Evolutionary conservation across 2,329 filamentous ascomycete species (phyloP).

Genomic region (Triangularia verruculosa): DNA sequence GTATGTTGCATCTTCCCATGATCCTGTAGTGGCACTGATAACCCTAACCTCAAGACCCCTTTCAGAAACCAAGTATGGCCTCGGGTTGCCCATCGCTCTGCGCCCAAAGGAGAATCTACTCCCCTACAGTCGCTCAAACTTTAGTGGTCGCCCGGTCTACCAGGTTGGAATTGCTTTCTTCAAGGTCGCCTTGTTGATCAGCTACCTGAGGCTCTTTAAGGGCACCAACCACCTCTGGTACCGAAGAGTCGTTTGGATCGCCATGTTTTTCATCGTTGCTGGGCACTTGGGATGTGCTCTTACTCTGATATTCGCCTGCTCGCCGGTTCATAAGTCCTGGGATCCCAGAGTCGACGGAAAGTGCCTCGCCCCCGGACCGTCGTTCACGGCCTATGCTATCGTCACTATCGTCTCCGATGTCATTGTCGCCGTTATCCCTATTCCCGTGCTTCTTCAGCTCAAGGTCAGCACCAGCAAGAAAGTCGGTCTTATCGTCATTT

Average conservation of each 20-base stretch:
- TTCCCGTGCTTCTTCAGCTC: conserved; percentile 48
- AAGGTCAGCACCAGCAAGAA: conserved; percentile 50
- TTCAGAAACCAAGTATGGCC: conserved; percentile 51
- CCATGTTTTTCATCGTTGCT: conserved; percentile 43
- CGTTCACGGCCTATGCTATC: conserved; percentile 50
- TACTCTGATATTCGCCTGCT: conserved; percentile 49
- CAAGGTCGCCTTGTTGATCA: conserved; percentile 53
- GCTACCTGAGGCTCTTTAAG: conserved; percentile 49
- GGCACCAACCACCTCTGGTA: conserved; percentile 46
- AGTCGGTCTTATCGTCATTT: conserved; percentile 49
- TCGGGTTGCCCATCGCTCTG: conserved; percentile 45
- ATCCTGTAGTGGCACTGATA: neutral
- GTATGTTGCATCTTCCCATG: conserved; percentile 34
- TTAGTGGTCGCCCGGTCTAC: conserved; percentile 52
- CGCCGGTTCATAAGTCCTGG: conserved; percentile 49
- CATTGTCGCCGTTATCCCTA: conserved; percentile 47
- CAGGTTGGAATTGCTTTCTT: conserved; percentile 55
- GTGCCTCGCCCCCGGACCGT: conserved; percentile 46
- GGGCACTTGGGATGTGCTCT: conserved; percentile 49
- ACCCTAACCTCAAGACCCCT: neutral
- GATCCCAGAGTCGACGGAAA: conserved; percentile 38
- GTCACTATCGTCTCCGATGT: conserved; percentile 52
- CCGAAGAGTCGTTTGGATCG: conserved; percentile 42
- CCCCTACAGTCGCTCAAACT: conserved; percentile 50
- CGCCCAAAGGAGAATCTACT: conserved; percentile 44